These are phyloP conservation scores for Annulohypoxylon truncatum DNA, from an alignment of 2,329 filamentous ascomycete genomes.

Conservation along the genomic window DNA sequence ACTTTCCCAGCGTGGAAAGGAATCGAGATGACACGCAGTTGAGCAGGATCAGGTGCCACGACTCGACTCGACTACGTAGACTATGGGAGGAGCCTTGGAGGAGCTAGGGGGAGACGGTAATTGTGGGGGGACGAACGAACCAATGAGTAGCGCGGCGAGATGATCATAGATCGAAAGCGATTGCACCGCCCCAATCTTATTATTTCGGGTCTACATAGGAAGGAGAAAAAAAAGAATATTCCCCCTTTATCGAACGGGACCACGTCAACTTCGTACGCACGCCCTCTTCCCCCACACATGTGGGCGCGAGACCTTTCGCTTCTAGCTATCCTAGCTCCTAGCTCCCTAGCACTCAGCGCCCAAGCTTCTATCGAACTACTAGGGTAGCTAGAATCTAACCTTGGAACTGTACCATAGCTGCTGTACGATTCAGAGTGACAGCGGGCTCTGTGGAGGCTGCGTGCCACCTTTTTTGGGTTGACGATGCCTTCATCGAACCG, in stretches of 20 bases:
- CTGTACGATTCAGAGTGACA: conserved; percentile 26
- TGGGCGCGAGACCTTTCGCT: conserved; percentile 26
- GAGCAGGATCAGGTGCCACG: conserved; percentile 48
- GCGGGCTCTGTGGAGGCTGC: conserved; percentile 41
- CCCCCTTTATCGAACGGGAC: conserved; percentile 46
- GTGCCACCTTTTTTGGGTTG: conserved; percentile 39
- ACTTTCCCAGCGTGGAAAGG: conserved; percentile 31
- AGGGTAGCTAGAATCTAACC: conserved; percentile 9
- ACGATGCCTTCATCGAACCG: conserved; percentile 43
- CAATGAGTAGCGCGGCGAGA: conserved; percentile 16
- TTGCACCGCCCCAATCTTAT: conserved; percentile 39
- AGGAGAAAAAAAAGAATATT: conserved; percentile 27
- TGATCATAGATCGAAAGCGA: conserved; percentile 42
- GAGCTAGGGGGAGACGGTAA: conserved; percentile 4
- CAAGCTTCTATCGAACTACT: background rate
- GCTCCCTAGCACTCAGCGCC: no score
- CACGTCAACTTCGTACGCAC: conserved; percentile 46
- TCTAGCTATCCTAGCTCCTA: conserved; percentile 21
- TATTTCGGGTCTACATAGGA: conserved; percentile 19
- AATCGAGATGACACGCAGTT: conserved; percentile 50
- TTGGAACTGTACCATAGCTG: background rate
- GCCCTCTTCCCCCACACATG: conserved; percentile 37
- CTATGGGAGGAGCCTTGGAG: background rate
- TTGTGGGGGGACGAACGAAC: conserved; percentile 21
- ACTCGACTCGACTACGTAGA: conserved; percentile 31